phyloP scores from a whole-genome alignment of 192 early-diverging fungal species.

The Coemansia sp. region DNA sequence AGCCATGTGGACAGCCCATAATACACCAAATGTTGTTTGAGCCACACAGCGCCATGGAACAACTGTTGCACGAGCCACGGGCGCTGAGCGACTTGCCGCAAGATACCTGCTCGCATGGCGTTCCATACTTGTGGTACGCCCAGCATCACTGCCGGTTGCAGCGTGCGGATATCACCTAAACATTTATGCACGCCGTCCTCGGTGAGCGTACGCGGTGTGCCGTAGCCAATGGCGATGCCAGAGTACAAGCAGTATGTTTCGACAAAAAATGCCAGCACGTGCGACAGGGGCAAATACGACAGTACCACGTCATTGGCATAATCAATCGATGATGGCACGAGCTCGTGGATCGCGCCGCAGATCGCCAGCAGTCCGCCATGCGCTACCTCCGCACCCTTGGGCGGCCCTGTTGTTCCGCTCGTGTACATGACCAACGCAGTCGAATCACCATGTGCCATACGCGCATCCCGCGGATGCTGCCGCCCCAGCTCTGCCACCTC shows the following conservation, averaged over 20 bases:
- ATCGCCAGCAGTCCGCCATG: slow-evolving; percentile 80
- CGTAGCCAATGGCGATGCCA: slow-evolving; percentile 69
- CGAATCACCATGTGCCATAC: slow-evolving; percentile 70
- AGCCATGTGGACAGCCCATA: slow-evolving; percentile 66
- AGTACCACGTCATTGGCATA: slow-evolving; percentile 63
- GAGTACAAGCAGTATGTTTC: slow-evolving; percentile 70
- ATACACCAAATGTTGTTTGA: slow-evolving; percentile 65
- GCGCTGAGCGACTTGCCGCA: slow-evolving; percentile 61
- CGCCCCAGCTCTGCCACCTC: slow-evolving; percentile 66
- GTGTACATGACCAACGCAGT: slow-evolving; percentile 89
- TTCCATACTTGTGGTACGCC: slow-evolving; percentile 89
- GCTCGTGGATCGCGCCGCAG: slow-evolving; percentile 54
- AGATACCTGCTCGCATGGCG: slow-evolving; percentile 80
- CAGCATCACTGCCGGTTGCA: slow-evolving; percentile 74
- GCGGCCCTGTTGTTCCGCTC: slow-evolving; percentile 87
- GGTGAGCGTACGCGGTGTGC: slow-evolving; percentile 70
- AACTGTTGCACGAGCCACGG: slow-evolving; percentile 60
- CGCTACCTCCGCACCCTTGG: slow-evolving; percentile 86
- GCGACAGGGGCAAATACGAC: slow-evolving; percentile 85
- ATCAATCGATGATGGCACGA: slow-evolving; percentile 46
- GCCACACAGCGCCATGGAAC: slow-evolving; percentile 71
- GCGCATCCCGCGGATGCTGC: slow-evolving; percentile 61
- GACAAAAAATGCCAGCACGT: slow-evolving; percentile 85
- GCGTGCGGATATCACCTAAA: slow-evolving; percentile 74
- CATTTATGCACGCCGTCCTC: slow-evolving; percentile 68